Evolutionary conservation across 1,139 yeast genomes (phyloP).

Genomic region (Pichia sp.): DNA sequence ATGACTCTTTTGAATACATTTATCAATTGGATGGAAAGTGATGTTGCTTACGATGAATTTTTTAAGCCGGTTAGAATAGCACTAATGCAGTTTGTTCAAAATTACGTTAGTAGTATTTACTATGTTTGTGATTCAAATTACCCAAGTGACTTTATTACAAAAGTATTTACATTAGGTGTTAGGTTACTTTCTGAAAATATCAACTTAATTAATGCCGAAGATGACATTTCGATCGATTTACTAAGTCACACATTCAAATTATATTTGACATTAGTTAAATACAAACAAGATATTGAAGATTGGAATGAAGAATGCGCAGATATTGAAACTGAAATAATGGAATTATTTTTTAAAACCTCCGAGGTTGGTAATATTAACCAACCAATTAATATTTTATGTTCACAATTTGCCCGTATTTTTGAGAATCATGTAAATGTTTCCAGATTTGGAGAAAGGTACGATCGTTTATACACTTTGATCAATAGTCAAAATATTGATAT

Average conservation of each 20-base stretch:
- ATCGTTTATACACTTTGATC: conserved; percentile 20
- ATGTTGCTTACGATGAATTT: conserved; percentile 49
- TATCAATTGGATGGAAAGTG: conserved; percentile 54
- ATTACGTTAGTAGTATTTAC: conserved; percentile 23
- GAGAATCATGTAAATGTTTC: conserved; percentile 16
- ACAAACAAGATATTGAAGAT: conserved; percentile 26
- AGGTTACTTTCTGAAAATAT: conserved; percentile 47
- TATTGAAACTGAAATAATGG: conserved; percentile 36
- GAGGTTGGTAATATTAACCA: conserved; percentile 26
- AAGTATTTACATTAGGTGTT: conserved; percentile 33
- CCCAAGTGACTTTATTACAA: conserved; percentile 28
- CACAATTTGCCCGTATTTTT: conserved; percentile 32
- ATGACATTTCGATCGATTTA: conserved; percentile 30
- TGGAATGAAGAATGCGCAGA: conserved; percentile 32
- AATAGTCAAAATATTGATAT: conserved; percentile 24
- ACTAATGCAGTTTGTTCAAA: conserved; percentile 41
- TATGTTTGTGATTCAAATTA: conserved; percentile 22
- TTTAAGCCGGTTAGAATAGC: conserved; percentile 48
- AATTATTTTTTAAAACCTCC: conserved; percentile 31
- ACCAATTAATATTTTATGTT: conserved; percentile 33
- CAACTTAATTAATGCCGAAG: conserved; percentile 33
- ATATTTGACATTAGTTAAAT: conserved; percentile 30
- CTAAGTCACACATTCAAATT: conserved; percentile 44
- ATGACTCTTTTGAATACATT: conserved; percentile 52
- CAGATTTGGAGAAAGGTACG: conserved; percentile 16